These are phyloP conservation scores for Hanseniaspora thailandica DNA, from an alignment of 805 yeast species.

Conservation along the genomic window DNA sequence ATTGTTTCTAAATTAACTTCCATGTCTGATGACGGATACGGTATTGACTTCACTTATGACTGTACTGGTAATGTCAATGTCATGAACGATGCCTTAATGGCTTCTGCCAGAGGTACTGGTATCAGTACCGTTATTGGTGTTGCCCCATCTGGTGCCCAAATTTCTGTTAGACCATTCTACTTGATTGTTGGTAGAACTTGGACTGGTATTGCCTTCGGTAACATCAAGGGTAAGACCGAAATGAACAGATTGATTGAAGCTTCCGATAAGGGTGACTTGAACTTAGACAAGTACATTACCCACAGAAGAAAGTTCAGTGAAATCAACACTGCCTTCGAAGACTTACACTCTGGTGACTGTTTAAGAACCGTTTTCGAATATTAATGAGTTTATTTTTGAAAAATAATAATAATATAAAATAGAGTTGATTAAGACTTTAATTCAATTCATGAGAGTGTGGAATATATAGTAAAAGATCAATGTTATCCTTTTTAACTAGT, in stretches of 20 bases:
- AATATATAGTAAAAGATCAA: not conserved
- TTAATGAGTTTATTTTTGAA: not conserved
- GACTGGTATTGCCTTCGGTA: constrained; percentile 99
- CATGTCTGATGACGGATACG: constrained; percentile 74
- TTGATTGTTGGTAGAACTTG: constrained; percentile 97
- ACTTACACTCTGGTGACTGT: constrained; percentile 88
- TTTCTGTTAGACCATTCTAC: constrained; percentile 95
- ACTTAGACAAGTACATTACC: constrained; percentile 91
- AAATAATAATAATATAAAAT: not conserved
- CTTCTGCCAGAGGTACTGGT: constrained; percentile 99
- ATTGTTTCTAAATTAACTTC: constrained; percentile 75
- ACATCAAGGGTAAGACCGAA: constrained; percentile 94
- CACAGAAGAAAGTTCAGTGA: constrained; percentile 68
- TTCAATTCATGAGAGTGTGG: not conserved
- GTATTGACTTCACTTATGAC: constrained; percentile 90
- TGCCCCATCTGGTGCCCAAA: constrained; percentile 96
- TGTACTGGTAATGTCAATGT: constrained; percentile 94
- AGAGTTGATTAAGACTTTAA: too few relatives aligned
- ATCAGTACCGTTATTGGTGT: constrained; percentile 90
- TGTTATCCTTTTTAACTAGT: not conserved
- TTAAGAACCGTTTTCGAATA: constrained; percentile 73
- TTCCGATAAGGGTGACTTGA: constrained; percentile 66
- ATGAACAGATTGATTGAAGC: constrained; percentile 82
- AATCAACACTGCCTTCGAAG: constrained; percentile 84
- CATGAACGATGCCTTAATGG: constrained; percentile 93